Conservation (phyloP, 1,284 basidiomycete genomes). For the Heterobasidion occidentale region DNA sequence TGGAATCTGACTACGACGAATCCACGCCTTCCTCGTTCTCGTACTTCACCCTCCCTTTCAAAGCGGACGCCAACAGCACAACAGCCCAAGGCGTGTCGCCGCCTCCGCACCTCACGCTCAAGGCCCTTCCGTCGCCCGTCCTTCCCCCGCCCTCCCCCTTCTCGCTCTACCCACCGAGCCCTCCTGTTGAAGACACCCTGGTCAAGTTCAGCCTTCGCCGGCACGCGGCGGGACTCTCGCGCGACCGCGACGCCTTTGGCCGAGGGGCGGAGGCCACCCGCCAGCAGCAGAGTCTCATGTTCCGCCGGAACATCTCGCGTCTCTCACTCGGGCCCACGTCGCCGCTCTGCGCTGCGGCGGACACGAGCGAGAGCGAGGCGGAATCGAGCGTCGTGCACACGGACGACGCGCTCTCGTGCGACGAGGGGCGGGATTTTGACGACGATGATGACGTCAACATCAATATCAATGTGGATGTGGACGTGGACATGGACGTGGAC, state of each 20-base stretch:
- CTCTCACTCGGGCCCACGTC: not conserved
- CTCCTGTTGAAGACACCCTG: not conserved
- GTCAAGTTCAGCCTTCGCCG: not conserved
- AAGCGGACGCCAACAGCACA: too few species aligned
- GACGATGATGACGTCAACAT: not conserved
- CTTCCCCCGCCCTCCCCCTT: constrained; percentile 23
- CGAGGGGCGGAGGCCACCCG: too few species aligned
- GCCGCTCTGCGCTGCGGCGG: constrained; percentile 3
- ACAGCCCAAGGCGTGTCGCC: not conserved
- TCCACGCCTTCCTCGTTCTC: not conserved
- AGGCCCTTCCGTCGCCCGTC: constrained; percentile 22
- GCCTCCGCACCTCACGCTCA: constrained; percentile 8
- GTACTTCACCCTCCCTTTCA: not conserved
- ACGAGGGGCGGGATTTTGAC: constrained; percentile 8
- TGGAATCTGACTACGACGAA: not conserved
- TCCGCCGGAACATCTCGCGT: too few species aligned
- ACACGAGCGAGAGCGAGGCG: constrained; percentile 7
- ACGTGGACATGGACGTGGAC: not conserved
- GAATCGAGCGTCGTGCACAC: constrained; percentile 13
- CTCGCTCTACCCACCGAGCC: constrained; percentile 17
- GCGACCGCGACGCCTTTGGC: not conserved
- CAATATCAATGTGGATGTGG: not conserved
- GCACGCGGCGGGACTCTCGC: not conserved
- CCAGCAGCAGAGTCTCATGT: too few species aligned
- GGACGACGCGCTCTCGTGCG: not conserved